These are phyloP conservation scores for Neurospora tetrasperma DNA, from an alignment of 495 filamentous ascomycete species.

Conservation along the genomic window DNA sequence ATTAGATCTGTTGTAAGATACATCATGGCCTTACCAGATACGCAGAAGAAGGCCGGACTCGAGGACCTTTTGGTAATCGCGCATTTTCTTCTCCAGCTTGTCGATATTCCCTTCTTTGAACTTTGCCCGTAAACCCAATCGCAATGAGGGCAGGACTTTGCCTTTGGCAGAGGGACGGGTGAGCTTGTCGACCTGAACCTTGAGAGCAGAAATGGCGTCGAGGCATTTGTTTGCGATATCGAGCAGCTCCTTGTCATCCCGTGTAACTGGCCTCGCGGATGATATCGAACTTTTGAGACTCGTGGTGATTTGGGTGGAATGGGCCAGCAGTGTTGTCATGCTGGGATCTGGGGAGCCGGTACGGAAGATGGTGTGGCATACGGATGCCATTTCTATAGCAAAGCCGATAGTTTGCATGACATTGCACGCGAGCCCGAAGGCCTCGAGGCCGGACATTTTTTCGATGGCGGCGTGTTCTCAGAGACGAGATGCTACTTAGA, in stretches of 20 bases:
- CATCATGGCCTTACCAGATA: constrained; percentile 2
- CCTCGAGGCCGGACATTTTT: constrained; percentile 17
- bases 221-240: not conserved
- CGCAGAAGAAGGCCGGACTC: constrained; percentile 4
- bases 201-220: not conserved
- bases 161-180: not conserved
- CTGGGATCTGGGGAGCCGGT: constrained; percentile 8
- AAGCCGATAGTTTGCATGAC: constrained; percentile 22
- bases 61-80: not conserved
- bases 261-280: constrained; percentile 1
- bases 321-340: not conserved
- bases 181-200: not conserved
- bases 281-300: constrained; percentile 4
- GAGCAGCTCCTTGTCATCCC: constrained; percentile 3
- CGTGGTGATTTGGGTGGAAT: not conserved
- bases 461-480: not conserved
- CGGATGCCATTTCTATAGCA: constrained; percentile 3
- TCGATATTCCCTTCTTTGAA: not conserved
- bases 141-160: not conserved
- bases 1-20: not conserved
- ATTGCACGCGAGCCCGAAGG: constrained; percentile 22
- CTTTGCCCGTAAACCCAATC: not conserved
- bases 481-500: not conserved
- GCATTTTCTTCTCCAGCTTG: constrained; percentile 2
- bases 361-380: constrained; percentile 2